Evolutionary conservation across 169 alveolate genomes (phyloP), one percentile per base, ranked within the genome.

Genomic region (Cardiosporidium cionae): DNA sequence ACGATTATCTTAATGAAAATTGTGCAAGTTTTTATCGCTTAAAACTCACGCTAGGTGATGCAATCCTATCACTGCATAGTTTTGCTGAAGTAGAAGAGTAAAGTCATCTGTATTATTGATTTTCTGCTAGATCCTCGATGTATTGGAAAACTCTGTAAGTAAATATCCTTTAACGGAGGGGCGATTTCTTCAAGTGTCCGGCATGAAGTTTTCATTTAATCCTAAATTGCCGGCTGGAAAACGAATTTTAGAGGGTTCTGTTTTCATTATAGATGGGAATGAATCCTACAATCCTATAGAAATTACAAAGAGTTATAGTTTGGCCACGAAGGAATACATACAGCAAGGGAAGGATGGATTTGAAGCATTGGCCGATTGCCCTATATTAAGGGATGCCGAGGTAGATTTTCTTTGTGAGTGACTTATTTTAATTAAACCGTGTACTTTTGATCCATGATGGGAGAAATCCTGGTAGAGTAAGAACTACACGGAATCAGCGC

Each of bases 131-230:
- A 79, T 87, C 22, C 65, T 74, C 37, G 76, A 66, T n/a, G 86
- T 77, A 23, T 72, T 91, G 52, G 92, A 89, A 69, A 87, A 84
- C 72, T 65, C 88, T 32, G 94, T 92, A n/a, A 73, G 89, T 16
- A 82, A 80, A 65, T 83, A 80, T 77, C 97, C 97, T 1, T 83
- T 73, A 65, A 82, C 76, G 44, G 97, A 92, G 44, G 97, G 96
- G 0, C 80, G 96, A 29, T 92, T 92, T 76, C 89, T 89, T 4
- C 83, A 85, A 3, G 84, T 92, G 22, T 80, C 93, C 3, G 95
- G 95, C 7, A 71, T 87, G 27, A 72, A 80, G 6, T 80, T 80
- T 32, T 72, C 52, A 28, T 74, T 53, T 66, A 75, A 63, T 75
- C 80, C 78, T 31, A 79, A 82, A 52, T 68, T 65, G 31, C 86